Evolutionary conservation across 805 yeast species (phyloP).

Genomic region (Pichia rugopelliculosa): DNA sequence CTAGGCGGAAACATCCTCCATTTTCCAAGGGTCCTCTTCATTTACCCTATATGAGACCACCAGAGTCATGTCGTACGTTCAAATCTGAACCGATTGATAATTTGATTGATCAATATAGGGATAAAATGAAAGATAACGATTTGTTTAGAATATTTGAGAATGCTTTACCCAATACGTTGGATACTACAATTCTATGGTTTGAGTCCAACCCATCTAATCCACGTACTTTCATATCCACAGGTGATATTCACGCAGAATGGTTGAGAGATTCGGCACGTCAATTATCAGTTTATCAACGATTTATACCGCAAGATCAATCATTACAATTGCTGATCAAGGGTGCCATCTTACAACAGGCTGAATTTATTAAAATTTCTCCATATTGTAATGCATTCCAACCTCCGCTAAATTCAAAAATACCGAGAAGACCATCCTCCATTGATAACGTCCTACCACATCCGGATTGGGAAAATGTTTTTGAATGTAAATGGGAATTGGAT

Average conservation of each 20-base stretch:
- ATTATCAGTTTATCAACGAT: constrained; percentile 62
- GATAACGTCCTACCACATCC: constrained; percentile 68
- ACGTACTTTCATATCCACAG: constrained; percentile 76
- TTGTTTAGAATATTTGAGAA: constrained; percentile 72
- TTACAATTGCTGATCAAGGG: constrained; percentile 56
- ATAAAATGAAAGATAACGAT: constrained; percentile 51
- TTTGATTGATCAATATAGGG: constrained; percentile 45
- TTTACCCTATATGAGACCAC: constrained; percentile 74
- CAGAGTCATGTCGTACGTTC: constrained; percentile 66
- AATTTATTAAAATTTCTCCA: constrained; percentile 54
- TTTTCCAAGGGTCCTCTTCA: constrained; percentile 45
- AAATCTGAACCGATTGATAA: constrained; percentile 52
- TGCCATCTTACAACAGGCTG: constrained; percentile 74
- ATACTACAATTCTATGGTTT: constrained; percentile 80
- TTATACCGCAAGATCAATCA: constrained; percentile 42
- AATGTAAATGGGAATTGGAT: constrained; percentile 86
- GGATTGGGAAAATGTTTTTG: constrained; percentile 67
- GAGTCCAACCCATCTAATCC: constrained; percentile 28
- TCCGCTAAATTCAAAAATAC: constrained; percentile 47
- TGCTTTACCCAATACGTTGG: constrained; percentile 80
- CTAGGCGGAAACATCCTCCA: constrained; percentile 50
- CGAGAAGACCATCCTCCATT: constrained; percentile 41
- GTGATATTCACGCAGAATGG: constrained; percentile 95
- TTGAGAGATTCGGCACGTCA: constrained; percentile 82
- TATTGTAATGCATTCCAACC: constrained; percentile 93